Conservation (phyloP, 2,329 filamentous ascomycete genomes). For the Nothophaeocryptopus gaeumannii region DNA sequence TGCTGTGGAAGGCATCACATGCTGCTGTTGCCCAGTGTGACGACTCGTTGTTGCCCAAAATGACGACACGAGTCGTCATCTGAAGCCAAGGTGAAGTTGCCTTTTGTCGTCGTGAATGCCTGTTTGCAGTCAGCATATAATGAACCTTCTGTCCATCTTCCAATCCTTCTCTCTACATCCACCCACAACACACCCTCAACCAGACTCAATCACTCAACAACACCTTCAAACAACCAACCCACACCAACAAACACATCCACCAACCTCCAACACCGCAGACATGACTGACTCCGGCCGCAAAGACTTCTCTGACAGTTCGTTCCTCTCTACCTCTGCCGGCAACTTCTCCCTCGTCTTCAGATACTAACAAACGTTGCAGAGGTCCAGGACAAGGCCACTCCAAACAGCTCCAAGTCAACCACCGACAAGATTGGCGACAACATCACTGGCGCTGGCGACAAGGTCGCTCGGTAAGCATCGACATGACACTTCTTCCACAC, state of each 20-base stretch:
- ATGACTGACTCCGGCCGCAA: conserved; percentile 64
- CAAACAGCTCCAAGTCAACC: conserved; percentile 61
- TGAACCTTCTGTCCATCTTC: neutral
- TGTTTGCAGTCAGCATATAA: conserved; percentile 4
- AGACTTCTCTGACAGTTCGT: conserved; percentile 53
- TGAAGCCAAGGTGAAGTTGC: too few relatives aligned
- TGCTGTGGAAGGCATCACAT: too few relatives aligned
- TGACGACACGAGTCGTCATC: too few relatives aligned
- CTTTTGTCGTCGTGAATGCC: neutral
- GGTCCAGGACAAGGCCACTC: conserved; percentile 56
- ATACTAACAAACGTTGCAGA: conserved; percentile 40
- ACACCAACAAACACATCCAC: conserved; percentile 24
- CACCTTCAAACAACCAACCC: conserved; percentile 16
- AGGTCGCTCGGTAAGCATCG: conserved; percentile 35
- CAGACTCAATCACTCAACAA: conserved; percentile 14
- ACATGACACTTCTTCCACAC: neutral
- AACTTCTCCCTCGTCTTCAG: neutral
- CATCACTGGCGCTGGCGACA: conserved; percentile 56
- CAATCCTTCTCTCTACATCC: neutral
- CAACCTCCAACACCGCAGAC: conserved; percentile 35
- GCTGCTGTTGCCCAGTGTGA: too few relatives aligned
- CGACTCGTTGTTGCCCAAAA: too few relatives aligned
- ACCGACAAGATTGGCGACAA: conserved; percentile 57
- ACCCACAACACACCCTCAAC: neutral
- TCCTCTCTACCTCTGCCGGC: conserved; percentile 4